Evolutionary conservation across 768 basidiomycete genomes (phyloP).

Genomic region (Leccinum subtestaceum): DNA sequence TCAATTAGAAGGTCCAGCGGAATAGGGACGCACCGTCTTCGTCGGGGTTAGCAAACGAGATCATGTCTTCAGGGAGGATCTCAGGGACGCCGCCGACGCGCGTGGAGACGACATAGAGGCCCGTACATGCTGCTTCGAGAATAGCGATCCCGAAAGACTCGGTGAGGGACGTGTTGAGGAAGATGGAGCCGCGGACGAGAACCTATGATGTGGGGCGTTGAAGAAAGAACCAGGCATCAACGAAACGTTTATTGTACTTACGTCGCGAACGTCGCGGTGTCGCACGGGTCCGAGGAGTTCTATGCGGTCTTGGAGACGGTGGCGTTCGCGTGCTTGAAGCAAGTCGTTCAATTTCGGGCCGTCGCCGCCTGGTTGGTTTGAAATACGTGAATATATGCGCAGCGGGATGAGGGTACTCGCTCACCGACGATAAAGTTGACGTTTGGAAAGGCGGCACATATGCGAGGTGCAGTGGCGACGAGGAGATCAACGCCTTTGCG

Average conservation of each 20-base stretch:
- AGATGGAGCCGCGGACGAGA: conserved; percentile 84
- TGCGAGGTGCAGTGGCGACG: conserved; percentile 86
- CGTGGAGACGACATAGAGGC: conserved; percentile 91
- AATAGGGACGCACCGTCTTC: conserved; percentile 69
- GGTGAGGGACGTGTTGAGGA: conserved; percentile 92
- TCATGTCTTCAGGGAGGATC: conserved; percentile 90
- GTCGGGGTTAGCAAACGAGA: conserved; percentile 90
- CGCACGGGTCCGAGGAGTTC: conserved; percentile 79
- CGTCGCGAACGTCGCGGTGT: conserved; percentile 80
- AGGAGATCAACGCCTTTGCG: conserved; percentile 96
- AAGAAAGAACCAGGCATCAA: background rate
- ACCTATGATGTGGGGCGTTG: conserved; percentile 47
- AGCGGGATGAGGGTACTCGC: background rate
- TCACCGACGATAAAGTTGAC: conserved; percentile 86
- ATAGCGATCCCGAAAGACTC: conserved; percentile 98
- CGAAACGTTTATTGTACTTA: conserved; percentile 32
- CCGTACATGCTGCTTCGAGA: conserved; percentile 93
- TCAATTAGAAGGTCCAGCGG: background rate
- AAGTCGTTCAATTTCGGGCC: conserved; percentile 95
- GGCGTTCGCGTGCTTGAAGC: conserved; percentile 91
- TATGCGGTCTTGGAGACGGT: conserved; percentile 89
- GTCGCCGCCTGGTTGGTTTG: conserved; percentile 68
- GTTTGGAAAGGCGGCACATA: conserved; percentile 81
- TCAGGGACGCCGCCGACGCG: conserved; percentile 95
- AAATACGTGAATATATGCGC: background rate